Percentiles rank a stretch among this genome's conserved stretches.
Conservation (phyloP, 2,329 filamentous ascomycete species). For the Monilinia polystroma region DNA sequence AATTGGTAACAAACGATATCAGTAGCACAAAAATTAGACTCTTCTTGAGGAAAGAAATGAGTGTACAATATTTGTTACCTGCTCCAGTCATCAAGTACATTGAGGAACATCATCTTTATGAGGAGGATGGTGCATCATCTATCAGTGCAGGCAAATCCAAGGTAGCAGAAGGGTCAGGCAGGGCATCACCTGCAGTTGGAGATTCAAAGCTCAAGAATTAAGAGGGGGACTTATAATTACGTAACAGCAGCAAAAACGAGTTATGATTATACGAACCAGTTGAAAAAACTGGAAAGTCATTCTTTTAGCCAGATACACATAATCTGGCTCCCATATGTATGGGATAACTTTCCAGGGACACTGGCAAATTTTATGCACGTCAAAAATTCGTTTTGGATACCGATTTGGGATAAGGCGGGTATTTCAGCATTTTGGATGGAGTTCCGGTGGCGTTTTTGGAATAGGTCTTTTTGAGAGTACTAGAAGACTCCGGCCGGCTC, state of each 20-base stretch:
- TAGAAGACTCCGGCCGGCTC: not conserved
- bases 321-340: conserved; percentile 1
- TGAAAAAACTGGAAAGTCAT: conserved; percentile 4
- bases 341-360: not conserved
- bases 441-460: not conserved
- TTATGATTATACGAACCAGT: conserved; percentile 16
- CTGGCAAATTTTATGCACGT: conserved; percentile 13
- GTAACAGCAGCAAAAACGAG: not conserved
- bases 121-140: conserved; percentile 44
- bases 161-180: conserved; percentile 25
- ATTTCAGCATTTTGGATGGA: conserved; percentile 15
- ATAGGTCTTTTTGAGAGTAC: not conserved
- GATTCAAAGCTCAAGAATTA: conserved; percentile 28
- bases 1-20: conserved; percentile 84
- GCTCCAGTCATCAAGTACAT: conserved; percentile 74
- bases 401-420: conserved; percentile 5
- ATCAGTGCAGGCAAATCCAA: conserved; percentile 32
- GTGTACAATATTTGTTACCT: conserved; percentile 74
- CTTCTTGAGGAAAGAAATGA: conserved; percentile 77
- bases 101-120: conserved; percentile 63
- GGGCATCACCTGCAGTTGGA: conserved; percentile 25
- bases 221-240: not conserved
- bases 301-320: not conserved
- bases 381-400: conserved; percentile 20
- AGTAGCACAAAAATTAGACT: conserved; percentile 80